Conservation (phyloP, 164 flowering plant genomes). For the Platanus orientalis region DNA sequence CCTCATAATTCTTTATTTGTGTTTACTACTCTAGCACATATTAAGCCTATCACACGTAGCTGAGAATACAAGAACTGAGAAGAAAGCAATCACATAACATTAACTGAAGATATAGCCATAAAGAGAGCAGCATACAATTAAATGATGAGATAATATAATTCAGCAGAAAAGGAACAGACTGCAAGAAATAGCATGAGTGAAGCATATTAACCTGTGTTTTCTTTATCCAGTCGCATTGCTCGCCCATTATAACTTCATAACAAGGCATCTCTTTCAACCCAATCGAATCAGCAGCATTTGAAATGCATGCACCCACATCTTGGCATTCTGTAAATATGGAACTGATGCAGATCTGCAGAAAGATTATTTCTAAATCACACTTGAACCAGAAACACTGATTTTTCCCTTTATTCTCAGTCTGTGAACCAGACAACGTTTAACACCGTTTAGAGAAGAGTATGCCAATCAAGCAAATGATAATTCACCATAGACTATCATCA, state of each 20-base stretch:
- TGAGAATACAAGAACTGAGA: too few species aligned
- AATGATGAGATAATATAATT: conserved; percentile 3
- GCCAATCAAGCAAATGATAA: too few species aligned
- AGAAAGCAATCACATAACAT: too few species aligned
- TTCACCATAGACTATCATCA: too few species aligned
- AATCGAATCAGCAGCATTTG: conserved; percentile 65
- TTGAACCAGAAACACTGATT: not conserved
- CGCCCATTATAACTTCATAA: conserved; percentile 47
- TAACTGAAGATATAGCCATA: not conserved
- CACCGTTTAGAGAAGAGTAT: too few species aligned
- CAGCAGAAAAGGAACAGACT: not conserved
- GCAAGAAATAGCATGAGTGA: not conserved
- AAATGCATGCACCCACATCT: conserved; percentile 57
- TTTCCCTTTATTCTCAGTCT: too few species aligned
- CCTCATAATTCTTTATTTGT: too few species aligned
- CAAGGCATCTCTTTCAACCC: conserved; percentile 66
- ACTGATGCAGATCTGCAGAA: conserved; percentile 53
- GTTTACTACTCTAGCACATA: too few species aligned
- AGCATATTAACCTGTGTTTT: conserved; percentile 48
- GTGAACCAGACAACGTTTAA: too few species aligned
- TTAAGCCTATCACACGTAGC: too few species aligned
- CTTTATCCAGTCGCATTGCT: conserved; percentile 65
- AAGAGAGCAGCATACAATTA: not conserved
- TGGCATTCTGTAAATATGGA: conserved; percentile 52
- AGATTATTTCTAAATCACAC: not conserved